Conservation (phyloP, 805 yeast species). For the Candida insectalens region DNA sequence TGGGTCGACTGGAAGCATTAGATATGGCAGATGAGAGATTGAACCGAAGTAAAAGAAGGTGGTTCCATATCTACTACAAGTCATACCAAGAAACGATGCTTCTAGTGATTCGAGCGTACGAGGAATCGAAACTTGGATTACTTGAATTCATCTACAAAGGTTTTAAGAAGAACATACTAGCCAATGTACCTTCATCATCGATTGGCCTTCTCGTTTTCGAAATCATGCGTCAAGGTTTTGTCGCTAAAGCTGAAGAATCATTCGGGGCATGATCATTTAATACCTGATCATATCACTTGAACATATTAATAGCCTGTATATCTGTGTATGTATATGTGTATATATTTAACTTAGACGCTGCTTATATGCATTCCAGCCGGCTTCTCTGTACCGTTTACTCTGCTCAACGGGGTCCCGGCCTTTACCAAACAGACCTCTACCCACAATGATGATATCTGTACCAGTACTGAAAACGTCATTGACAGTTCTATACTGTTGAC, state of each 20-base stretch:
- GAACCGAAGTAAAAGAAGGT: slow-evolving; percentile 14
- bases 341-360: slow-evolving; percentile 20
- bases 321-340: too few relatives aligned
- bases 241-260: too few relatives aligned
- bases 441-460: slow-evolving; percentile 95
- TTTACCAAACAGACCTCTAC: slow-evolving; percentile 91
- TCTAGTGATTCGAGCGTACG: slow-evolving; percentile 43
- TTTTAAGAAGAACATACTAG: slow-evolving; percentile 57
- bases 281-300: too few relatives aligned
- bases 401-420: slow-evolving; percentile 87
- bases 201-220: slow-evolving; percentile 81
- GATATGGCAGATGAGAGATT: slow-evolving; percentile 45
- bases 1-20: slow-evolving; percentile 69
- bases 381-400: slow-evolving; percentile 80
- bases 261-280: too few relatives aligned
- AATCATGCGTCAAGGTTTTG: slow-evolving; percentile 59
- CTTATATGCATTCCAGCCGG: slow-evolving; percentile 91
- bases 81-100: slow-evolving; percentile 70
- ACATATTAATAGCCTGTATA: too few relatives aligned
- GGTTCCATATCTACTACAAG: slow-evolving; percentile 49
- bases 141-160: slow-evolving; percentile 70
- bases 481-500: slow-evolving; percentile 95
- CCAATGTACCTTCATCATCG: slow-evolving; percentile 82
- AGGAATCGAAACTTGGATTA: slow-evolving; percentile 51
- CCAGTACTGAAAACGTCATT: slow-evolving; percentile 75